These are phyloP conservation scores for Myriosclerotinia scirpicola DNA, from an alignment of 2,329 filamentous ascomycete species.

Conservation along the genomic window DNA sequence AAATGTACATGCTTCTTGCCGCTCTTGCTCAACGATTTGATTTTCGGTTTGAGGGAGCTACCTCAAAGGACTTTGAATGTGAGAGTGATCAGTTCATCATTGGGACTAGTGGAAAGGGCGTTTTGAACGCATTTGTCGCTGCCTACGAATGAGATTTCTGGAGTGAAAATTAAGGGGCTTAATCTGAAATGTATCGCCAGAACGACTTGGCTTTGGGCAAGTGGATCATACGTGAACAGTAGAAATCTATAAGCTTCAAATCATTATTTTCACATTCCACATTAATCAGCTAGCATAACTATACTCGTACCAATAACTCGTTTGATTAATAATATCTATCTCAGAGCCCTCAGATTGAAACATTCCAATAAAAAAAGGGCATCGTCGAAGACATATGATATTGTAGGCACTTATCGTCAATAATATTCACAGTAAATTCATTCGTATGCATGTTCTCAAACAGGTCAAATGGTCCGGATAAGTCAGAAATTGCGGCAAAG, in stretches of 20 bases:
- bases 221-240: not conserved
- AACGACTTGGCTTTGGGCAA: not conserved
- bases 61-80: constrained; percentile 24
- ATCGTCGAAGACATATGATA: not conserved
- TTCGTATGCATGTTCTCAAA: not conserved
- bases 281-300: not conserved
- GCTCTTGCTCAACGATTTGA: constrained; percentile 23
- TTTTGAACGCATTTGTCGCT: constrained; percentile 13
- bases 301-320: not conserved
- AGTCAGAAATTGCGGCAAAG: not conserved
- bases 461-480: not conserved
- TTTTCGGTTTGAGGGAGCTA: constrained; percentile 20
- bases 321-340: not conserved
- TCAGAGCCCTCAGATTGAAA: not conserved
- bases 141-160: not conserved
- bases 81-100: constrained; percentile 26
- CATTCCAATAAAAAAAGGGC: not conserved
- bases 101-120: constrained; percentile 19
- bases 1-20: constrained; percentile 23
- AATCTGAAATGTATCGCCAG: not conserved
- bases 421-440: not conserved
- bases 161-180: not conserved
- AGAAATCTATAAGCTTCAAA: not conserved
- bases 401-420: not conserved
- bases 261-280: not conserved